phyloP scores from a whole-genome alignment of 2,329 filamentous ascomycete genomes.

The Colletotrichum plurivorum region DNA sequence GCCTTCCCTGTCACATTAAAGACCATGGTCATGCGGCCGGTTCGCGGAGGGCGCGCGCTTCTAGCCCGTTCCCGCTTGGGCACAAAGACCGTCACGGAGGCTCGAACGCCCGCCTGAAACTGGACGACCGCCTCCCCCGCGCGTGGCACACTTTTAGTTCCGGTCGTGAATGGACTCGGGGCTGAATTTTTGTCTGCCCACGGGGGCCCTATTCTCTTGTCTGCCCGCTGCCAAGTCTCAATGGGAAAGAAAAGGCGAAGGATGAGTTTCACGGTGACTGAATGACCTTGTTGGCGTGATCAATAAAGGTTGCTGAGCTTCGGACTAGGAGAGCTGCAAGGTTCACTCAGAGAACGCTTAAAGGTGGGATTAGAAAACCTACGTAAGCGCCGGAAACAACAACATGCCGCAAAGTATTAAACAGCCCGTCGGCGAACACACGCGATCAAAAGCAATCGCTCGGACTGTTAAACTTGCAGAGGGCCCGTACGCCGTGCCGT shows the following conservation, averaged over 20 bases:
- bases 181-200: neutral
- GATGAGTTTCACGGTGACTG: neutral
- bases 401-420: too few relatives aligned
- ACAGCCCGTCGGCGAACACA: neutral
- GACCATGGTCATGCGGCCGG: neutral
- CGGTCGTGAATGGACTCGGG: neutral
- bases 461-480: neutral
- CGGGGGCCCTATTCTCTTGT: neutral
- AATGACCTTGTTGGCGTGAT: neutral
- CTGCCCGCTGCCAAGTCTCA: neutral
- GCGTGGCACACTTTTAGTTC: neutral
- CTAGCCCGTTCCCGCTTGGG: neutral
- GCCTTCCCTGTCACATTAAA: neutral
- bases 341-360: conserved; percentile 1
- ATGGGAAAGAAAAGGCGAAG: neutral
- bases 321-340: conserved; percentile 1
- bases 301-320: conserved; percentile 19
- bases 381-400: too few relatives aligned
- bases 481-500: conserved; percentile 7
- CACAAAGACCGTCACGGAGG: conserved; percentile 4
- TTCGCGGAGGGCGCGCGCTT: neutral
- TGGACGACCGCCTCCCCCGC: neutral
- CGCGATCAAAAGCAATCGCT: neutral
- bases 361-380: neutral
- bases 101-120: conserved; percentile 25